Evolutionary conservation across 345 rosid genomes (phyloP).

Genomic region (Eucalyptus marginata): DNA sequence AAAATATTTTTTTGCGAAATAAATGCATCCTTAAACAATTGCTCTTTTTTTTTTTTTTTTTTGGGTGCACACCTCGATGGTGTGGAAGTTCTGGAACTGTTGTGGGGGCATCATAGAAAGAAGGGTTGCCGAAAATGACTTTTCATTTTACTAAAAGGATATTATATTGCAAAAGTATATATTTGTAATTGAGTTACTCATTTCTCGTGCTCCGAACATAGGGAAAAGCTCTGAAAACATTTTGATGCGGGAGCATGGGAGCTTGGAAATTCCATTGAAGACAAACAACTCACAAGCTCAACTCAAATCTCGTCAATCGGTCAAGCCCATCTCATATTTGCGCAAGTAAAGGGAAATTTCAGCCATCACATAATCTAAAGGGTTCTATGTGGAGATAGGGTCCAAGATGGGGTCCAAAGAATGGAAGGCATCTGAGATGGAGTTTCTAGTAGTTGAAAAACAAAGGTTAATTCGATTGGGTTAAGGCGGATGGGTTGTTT

Average conservation of each 20-base stretch:
- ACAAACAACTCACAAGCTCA: neutral
- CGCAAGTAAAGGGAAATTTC: neutral
- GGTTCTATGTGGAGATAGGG: neutral
- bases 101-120: neutral
- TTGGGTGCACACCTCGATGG: neutral
- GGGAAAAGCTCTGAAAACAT: neutral
- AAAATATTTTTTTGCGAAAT: too few relatives aligned
- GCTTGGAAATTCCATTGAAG: neutral
- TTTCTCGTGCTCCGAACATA: neutral
- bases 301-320: neutral
- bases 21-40: too few relatives aligned
- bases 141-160: accelerated
- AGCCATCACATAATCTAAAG: neutral
- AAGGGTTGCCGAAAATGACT: neutral
- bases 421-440: neutral
- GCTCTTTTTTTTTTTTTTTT: too few relatives aligned
- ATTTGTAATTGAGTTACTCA: neutral
- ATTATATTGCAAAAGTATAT: neutral
- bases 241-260: neutral
- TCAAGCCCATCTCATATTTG: neutral
- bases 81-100: neutral
- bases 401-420: neutral
- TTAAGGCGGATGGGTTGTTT: neutral
- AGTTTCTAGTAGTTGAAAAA: neutral
- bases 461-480: neutral